phyloP scores from a whole-genome alignment of 768 basidiomycete species.

The Ramaria sp. region DNA sequence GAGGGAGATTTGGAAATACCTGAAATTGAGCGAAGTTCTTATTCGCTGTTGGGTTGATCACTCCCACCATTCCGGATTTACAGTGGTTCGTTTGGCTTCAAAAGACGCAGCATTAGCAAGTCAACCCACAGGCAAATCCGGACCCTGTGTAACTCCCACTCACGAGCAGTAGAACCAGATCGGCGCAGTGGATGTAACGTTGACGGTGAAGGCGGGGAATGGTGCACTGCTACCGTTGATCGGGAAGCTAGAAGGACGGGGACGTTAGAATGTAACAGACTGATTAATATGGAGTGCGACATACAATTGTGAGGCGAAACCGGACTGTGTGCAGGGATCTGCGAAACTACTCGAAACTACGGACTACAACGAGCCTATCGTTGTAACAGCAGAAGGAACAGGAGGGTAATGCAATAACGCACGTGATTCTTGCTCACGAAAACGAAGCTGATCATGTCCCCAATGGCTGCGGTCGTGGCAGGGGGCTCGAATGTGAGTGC shows the following conservation, averaged over 20 bases:
- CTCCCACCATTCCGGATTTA: conserved; percentile 48
- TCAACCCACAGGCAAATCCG: background rate
- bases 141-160: background rate
- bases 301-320: conserved; percentile 38
- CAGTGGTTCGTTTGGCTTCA: conserved; percentile 27
- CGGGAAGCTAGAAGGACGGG: conserved; percentile 24
- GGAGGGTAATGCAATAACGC: background rate
- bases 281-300: background rate
- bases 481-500: conserved; percentile 21
- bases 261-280: conserved; percentile 16
- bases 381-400: background rate
- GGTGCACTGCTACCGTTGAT: conserved; percentile 22
- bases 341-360: conserved; percentile 41
- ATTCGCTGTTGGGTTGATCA: conserved; percentile 38
- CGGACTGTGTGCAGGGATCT: conserved; percentile 32
- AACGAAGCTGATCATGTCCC: conserved; percentile 30
- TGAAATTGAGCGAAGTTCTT: conserved; percentile 42
- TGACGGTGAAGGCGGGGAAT: conserved; percentile 37
- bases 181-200: conserved; percentile 35
- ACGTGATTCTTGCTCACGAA: conserved; percentile 37
- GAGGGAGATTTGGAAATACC: conserved; percentile 11
- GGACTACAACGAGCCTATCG: background rate
- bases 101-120: background rate
- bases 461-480: conserved; percentile 25
- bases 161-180: conserved; percentile 52